phyloP scores from a whole-genome alignment of 345 rosid species.

The Citrus maxima region DNA sequence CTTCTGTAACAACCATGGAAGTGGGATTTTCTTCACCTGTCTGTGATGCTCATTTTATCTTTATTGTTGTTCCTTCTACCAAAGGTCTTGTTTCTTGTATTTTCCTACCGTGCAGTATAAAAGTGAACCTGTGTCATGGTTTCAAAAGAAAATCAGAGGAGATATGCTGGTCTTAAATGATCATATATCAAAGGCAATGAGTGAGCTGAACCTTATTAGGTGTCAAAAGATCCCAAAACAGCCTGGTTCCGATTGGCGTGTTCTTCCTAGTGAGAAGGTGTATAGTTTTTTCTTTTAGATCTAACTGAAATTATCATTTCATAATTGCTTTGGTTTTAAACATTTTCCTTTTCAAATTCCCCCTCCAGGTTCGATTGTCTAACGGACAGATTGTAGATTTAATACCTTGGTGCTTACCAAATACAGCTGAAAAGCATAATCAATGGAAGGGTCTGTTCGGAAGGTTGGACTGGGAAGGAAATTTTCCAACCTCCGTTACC shows the following conservation, averaged over 20 bases:
- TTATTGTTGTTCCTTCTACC: not conserved
- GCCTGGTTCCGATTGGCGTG: slow-evolving; percentile 95
- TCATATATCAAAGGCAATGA: slow-evolving; percentile 83
- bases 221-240: slow-evolving; percentile 73
- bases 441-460: slow-evolving; percentile 91
- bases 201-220: slow-evolving; percentile 66
- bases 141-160: slow-evolving; percentile 70
- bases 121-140: slow-evolving; percentile 71
- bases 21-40: slow-evolving; percentile 26
- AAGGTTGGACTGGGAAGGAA: slow-evolving; percentile 91
- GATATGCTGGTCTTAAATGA: slow-evolving; percentile 47
- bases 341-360: not conserved
- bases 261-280: slow-evolving; percentile 77
- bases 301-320: not conserved
- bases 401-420: slow-evolving; percentile 80
- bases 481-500: slow-evolving; percentile 83
- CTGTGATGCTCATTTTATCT: not conserved
- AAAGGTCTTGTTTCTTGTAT: not conserved
- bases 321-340: not conserved
- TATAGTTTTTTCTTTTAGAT: not conserved
- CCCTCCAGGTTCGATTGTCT: slow-evolving; percentile 54
- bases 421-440: slow-evolving; percentile 73
- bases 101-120: slow-evolving; percentile 41
- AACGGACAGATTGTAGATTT: slow-evolving; percentile 60
- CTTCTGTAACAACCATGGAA: slow-evolving; percentile 43